A percentile compares a stretch with the other conserved stretches of the same genome.
These are phyloP conservation scores for Globisporangium spiculum DNA, from an alignment of 352 stramenopile genomes.

Conservation along the genomic window DNA sequence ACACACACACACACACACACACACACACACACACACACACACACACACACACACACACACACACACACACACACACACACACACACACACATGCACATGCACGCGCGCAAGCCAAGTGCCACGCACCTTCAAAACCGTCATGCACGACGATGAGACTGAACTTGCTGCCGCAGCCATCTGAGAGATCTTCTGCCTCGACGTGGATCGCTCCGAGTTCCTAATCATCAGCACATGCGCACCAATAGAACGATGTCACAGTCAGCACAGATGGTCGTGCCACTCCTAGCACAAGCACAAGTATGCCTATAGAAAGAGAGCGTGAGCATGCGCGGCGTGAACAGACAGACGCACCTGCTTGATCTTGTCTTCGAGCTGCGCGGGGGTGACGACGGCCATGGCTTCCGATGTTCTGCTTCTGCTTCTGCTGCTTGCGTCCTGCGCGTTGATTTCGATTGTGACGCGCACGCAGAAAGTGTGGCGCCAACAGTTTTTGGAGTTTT, in stretches of 20 bases:
- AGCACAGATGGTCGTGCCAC: neutral
- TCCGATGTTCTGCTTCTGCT: neutral
- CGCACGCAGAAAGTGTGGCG: neutral
- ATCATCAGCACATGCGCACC: neutral
- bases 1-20: too few relatives aligned
- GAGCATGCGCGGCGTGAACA: neutral
- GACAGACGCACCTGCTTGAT: slow-evolving; percentile 35
- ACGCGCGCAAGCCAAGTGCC: neutral
- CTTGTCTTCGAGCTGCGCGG: slow-evolving; percentile 49
- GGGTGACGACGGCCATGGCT: slow-evolving; percentile 49
- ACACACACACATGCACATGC: neutral
- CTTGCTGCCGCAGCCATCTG: slow-evolving; percentile 79
- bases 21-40: too few relatives aligned
- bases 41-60: neutral
- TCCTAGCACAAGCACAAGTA: neutral
- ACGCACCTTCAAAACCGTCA: slow-evolving; percentile 68
- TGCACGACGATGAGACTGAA: slow-evolving; percentile 84
- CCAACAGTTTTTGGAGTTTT: slow-evolving; percentile 1
- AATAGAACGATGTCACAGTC: slow-evolving; percentile 2
- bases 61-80: neutral
- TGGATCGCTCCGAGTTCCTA: slow-evolving; percentile 60
- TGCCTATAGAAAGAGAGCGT: neutral
- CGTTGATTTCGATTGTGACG: slow-evolving; percentile 4
- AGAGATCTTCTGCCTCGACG: slow-evolving; percentile 76
- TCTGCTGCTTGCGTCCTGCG: neutral